These are phyloP conservation scores for Guyanaporus albipodus DNA, from an alignment of 768 basidiomycete species.

Conservation along the genomic window DNA sequence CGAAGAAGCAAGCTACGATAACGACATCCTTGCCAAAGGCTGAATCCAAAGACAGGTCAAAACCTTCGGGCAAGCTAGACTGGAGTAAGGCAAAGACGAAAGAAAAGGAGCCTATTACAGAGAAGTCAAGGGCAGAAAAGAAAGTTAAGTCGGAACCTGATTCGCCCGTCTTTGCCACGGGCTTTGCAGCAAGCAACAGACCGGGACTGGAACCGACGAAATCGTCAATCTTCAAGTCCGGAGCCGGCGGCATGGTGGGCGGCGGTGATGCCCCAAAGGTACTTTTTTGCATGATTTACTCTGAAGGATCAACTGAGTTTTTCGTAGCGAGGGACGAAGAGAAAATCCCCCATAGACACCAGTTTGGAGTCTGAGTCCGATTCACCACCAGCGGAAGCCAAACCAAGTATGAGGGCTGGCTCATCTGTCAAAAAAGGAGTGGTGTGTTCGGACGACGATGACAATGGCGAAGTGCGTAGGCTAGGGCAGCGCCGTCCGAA, in stretches of 20 bases:
- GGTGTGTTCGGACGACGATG: slow-evolving; percentile 54
- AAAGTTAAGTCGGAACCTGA: slow-evolving; percentile 17
- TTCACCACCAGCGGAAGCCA: slow-evolving; percentile 1
- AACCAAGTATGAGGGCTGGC: slow-evolving; percentile 6
- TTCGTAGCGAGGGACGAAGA: slow-evolving; percentile 35
- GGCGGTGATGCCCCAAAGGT: slow-evolving; percentile 6
- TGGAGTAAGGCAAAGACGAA: slow-evolving; percentile 59
- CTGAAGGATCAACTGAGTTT: slow-evolving; percentile 16
- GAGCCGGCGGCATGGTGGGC: neutral
- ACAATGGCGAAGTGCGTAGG: slow-evolving; percentile 39
- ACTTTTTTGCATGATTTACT: neutral
- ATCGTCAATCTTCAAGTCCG: neutral
- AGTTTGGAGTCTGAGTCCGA: slow-evolving; percentile 28
- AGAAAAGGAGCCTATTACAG: slow-evolving; percentile 20
- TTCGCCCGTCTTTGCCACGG: neutral
- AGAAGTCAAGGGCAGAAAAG: slow-evolving; percentile 11
- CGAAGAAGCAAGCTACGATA: slow-evolving; percentile 24
- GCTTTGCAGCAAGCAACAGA: neutral
- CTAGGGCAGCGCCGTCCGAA: slow-evolving; percentile 24
- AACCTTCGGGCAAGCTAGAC: slow-evolving; percentile 50
- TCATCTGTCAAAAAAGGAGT: slow-evolving; percentile 42
- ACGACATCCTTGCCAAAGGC: slow-evolving; percentile 17
- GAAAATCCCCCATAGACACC: slow-evolving; percentile 38
- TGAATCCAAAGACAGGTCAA: slow-evolving; percentile 29
- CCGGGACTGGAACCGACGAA: neutral